Percentiles rank a stretch among this genome's conserved stretches.
Evolutionary conservation across 495 filamentous ascomycete genomes (phyloP).

Genomic region (Xylaria flabelliformis): DNA sequence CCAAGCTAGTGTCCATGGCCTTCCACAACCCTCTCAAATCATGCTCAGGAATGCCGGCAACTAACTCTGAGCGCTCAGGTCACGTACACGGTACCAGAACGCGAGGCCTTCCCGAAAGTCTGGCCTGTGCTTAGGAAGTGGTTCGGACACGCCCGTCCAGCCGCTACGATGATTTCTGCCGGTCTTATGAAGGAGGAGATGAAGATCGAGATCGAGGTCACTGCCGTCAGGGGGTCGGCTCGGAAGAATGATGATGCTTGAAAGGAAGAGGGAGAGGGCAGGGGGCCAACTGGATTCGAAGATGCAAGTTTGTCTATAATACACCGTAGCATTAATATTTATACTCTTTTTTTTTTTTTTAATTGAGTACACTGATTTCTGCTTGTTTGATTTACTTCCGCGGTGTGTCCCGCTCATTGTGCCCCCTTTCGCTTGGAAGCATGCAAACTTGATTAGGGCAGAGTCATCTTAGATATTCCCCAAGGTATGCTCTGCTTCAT

Average conservation of each 20-base stretch:
- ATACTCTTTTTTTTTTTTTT: no score
- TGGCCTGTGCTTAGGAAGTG: constrained; percentile 47
- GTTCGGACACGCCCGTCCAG: constrained; percentile 45
- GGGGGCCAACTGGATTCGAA: background rate
- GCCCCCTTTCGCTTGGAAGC: no score
- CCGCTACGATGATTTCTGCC: constrained; percentile 51
- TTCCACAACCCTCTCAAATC: no score
- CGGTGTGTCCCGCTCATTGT: no score
- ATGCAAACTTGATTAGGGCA: no score
- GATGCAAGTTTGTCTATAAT: background rate
- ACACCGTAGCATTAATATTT: background rate
- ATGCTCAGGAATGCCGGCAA: no score
- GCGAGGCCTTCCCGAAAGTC: constrained; percentile 39
- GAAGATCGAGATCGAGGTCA: constrained; percentile 53
- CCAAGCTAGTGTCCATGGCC: no score
- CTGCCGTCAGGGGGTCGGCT: constrained; percentile 34
- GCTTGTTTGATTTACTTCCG: no score
- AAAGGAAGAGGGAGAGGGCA: background rate
- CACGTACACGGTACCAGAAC: constrained; percentile 47
- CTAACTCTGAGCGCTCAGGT: constrained; percentile 6
- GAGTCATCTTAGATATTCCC: no score
- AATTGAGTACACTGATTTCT: no score
- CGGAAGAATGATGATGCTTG: constrained; percentile 3
- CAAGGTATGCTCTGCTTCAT: no score
- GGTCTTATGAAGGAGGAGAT: constrained; percentile 50